These are phyloP conservation scores for Cicer judaicum DNA, from an alignment of 306 rosid genomes.

Conservation along the genomic window DNA sequence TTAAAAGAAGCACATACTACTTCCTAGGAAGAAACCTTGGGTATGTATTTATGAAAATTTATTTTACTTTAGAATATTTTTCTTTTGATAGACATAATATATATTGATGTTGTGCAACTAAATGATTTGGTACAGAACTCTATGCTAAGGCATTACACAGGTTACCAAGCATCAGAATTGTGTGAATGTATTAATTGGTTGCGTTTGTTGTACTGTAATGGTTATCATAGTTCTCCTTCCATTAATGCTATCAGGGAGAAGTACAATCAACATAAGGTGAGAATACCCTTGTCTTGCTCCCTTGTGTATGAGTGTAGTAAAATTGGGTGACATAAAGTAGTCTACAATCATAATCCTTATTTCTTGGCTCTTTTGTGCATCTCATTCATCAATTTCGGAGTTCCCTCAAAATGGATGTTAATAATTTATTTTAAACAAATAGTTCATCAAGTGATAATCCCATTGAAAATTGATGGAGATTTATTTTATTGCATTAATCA, in stretches of 20 bases:
- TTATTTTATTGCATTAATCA: slow-evolving; percentile 12
- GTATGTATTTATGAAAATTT: slow-evolving; percentile 49
- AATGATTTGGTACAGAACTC: slow-evolving; percentile 55
- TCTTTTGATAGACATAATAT: slow-evolving; percentile 22
- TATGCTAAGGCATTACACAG: slow-evolving; percentile 59
- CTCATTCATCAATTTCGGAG: background rate
- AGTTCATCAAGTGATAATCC: slow-evolving; percentile 5
- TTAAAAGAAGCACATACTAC: slow-evolving; percentile 79
- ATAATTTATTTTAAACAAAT: slow-evolving; percentile 9
- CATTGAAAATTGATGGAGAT: background rate
- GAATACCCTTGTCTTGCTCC: slow-evolving; percentile 18
- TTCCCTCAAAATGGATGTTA: background rate
- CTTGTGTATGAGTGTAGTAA: background rate
- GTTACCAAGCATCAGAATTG: slow-evolving; percentile 62
- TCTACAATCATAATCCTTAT: slow-evolving; percentile 13
- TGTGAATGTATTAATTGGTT: slow-evolving; percentile 58
- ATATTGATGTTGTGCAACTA: slow-evolving; percentile 32
- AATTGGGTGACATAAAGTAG: background rate
- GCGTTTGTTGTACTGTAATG: slow-evolving; percentile 54
- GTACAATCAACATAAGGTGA: slow-evolving; percentile 76
- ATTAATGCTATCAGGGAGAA: slow-evolving; percentile 54
- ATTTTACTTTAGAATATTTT: slow-evolving; percentile 32
- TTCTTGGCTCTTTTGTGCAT: slow-evolving; percentile 26
- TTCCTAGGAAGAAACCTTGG: slow-evolving; percentile 64
- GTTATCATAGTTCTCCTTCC: slow-evolving; percentile 56